Base-by-base conservation (phyloP, 176 grass and related monocot genomes). In the Aechmea fasciata region DNA sequence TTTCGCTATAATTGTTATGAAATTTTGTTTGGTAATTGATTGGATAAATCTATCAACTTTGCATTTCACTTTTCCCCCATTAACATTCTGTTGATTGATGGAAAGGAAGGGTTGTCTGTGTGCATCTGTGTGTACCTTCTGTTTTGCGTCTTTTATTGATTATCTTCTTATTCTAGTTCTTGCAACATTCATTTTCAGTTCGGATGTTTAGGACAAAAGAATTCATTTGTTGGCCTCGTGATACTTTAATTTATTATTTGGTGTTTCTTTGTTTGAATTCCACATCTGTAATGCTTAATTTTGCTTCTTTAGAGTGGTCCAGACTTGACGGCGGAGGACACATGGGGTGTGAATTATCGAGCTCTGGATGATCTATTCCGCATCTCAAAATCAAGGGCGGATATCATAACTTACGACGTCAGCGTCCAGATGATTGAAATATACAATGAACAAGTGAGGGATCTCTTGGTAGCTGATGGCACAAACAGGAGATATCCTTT, bases 361-460 rank as follows among this genome's bases (percentile, higher is more conserved):
- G 88, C 91, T 11, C 68, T 96, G 49, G 85, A 85, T 67, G 91
- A 96, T 71, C 67, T 96, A 63, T 96, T 96, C 48, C 73, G 25
- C 52, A 90, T 96, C 51, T 96, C 91, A 65, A 85, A 87, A 57
- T 84, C 77, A 61, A 84, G 84, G 81, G 70, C 75, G 63, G 78
- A 89, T 80, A 74, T 65, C 9, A 47, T 84, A 1, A 24, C 29
- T 59, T 96, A 90, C 80, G 80, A 90, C 11, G 75, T 96, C 26
- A 87, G 66, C 23, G 78, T 96, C 67, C 91, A 90, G 70, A 96
- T 96, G 91, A 85, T 96, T 72, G 91, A 96, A 77, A 96, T 96
- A 67, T 96, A 96, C 73, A 96, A 96, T 78, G 91, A 96, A 51
- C 91, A 96, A 90, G 87, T 96, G 79, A 84, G 87, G 68, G 91